Conservation (phyloP, 1,139 yeast species). For the Taphrina pruni region DNA sequence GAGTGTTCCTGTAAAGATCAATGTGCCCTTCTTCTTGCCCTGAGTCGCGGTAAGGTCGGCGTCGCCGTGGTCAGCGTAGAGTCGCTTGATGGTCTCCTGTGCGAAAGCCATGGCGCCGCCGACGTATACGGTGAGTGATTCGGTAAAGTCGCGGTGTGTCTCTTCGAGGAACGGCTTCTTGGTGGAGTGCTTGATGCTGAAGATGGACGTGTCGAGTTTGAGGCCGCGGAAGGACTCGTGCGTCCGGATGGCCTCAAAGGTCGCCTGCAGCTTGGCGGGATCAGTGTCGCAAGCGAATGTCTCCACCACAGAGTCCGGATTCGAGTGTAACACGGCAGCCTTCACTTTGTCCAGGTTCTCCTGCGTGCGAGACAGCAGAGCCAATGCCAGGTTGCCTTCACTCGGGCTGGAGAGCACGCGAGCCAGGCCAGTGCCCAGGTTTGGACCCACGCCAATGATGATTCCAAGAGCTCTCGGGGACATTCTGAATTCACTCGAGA, state of each 20-base stretch:
- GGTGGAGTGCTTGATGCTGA: constrained; percentile 21
- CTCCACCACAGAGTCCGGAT: constrained; percentile 7
- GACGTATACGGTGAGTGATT: constrained; percentile 2
- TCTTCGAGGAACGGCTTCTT: constrained; percentile 30
- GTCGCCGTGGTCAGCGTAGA: constrained; percentile 12
- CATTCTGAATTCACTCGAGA: background rate
- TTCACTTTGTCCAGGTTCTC: background rate
- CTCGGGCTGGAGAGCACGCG: constrained; percentile 14
- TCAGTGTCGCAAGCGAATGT: constrained; percentile 24
- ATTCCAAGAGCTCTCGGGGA: constrained; percentile 27
- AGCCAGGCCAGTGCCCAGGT: constrained; percentile 17
- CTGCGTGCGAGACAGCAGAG: constrained; percentile 17
- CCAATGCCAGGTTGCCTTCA: constrained; percentile 21
- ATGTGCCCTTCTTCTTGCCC: constrained; percentile 21
- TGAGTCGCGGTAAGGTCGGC: constrained; percentile 10
- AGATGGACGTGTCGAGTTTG: constrained; percentile 16
- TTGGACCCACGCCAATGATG: constrained; percentile 27
- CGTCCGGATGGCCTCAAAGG: constrained; percentile 9
- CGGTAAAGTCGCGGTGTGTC: constrained; percentile 20
- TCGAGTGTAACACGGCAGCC: background rate
- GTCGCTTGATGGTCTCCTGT: constrained; percentile 13
- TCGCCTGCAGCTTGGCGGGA: constrained; percentile 11
- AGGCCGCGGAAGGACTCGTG: constrained; percentile 16
- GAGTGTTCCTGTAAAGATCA: constrained; percentile 23
- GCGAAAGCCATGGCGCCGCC: constrained; percentile 21